Evolutionary conservation across 2,329 filamentous ascomycete genomes (phyloP).

Genomic region (Metarhizium sp.): DNA sequence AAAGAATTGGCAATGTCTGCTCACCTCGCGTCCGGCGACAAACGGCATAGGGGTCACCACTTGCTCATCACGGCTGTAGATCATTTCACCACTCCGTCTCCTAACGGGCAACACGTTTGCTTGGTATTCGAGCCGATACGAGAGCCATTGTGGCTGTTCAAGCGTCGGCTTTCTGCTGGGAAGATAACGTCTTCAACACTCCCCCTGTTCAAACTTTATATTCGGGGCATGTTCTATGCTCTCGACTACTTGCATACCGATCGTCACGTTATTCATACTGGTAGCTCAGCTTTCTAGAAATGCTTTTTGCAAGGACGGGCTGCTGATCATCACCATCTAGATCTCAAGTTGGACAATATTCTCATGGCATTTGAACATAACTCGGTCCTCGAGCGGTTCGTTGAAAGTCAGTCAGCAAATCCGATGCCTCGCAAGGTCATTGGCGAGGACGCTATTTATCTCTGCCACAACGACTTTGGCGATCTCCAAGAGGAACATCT

Average conservation of each 20-base stretch:
- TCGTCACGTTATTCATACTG: constrained; percentile 31
- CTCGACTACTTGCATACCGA: constrained; percentile 32
- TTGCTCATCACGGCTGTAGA: constrained; percentile 23
- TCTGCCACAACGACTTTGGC: constrained; percentile 10
- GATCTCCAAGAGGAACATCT: constrained; percentile 4
- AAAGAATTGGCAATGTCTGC: constrained; percentile 10
- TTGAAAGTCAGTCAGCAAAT: constrained; percentile 3
- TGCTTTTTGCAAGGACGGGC: not conserved
- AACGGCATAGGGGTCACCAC: constrained; percentile 4
- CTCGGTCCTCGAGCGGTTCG: constrained; percentile 11
- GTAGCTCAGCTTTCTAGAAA: not conserved
- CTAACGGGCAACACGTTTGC: constrained; percentile 19
- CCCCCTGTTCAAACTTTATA: constrained; percentile 23
- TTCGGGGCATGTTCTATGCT: constrained; percentile 27
- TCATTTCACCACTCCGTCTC: constrained; percentile 18
- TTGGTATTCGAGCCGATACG: constrained; percentile 28
- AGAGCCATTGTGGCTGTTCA: constrained; percentile 27
- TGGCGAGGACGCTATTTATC: constrained; percentile 7
- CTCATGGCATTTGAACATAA: constrained; percentile 12
- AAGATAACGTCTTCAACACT: constrained; percentile 7
- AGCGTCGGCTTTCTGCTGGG: constrained; percentile 24
- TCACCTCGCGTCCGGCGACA: not conserved
- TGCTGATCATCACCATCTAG: constrained; percentile 9
- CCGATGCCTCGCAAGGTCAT: constrained; percentile 9
- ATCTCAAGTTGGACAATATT: constrained; percentile 16